phyloP scores from a whole-genome alignment of 495 filamentous ascomycete genomes.

The Neurospora tetraspora region DNA sequence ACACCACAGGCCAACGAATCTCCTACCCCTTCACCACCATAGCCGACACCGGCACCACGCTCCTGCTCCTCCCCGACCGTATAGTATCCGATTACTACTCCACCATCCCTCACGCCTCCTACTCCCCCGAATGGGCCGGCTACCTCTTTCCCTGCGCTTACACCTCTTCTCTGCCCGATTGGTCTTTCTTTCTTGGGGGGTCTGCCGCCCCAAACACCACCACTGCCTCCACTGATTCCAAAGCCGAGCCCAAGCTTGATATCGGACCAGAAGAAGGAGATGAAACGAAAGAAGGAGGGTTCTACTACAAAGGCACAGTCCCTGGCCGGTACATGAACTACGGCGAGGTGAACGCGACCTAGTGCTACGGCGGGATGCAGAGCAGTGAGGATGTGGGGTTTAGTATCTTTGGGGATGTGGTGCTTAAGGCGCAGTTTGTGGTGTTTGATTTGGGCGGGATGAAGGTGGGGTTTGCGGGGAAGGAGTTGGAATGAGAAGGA shows the following conservation, averaged over 20 bases:
- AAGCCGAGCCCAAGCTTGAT: background rate
- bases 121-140: constrained; percentile 36
- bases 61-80: constrained; percentile 44
- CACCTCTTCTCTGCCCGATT: constrained; percentile 5
- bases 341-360: constrained; percentile 24
- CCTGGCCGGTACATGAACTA: constrained; percentile 40
- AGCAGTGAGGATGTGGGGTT: constrained; percentile 49
- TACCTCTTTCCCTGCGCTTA: background rate
- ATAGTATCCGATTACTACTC: constrained; percentile 53
- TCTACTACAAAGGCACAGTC: constrained; percentile 8
- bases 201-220: background rate
- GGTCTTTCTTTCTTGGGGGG: constrained; percentile 6
- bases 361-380: constrained; percentile 55
- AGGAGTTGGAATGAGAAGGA: too few relatives aligned
- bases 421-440: constrained; percentile 64
- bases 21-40: constrained; percentile 33
- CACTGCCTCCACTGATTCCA: background rate
- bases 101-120: constrained; percentile 43
- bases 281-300: too few relatives aligned
- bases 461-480: constrained; percentile 46
- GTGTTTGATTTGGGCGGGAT: constrained; percentile 47
- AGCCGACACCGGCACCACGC: constrained; percentile 58
- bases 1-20: constrained; percentile 6
- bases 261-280: background rate
- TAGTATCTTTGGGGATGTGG: constrained; percentile 63